A percentile compares a stretch with the other conserved stretches of the same genome.
Evolutionary conservation across 257 asterid genomes (phyloP).

Genomic region (Knoxia roxburghii): DNA sequence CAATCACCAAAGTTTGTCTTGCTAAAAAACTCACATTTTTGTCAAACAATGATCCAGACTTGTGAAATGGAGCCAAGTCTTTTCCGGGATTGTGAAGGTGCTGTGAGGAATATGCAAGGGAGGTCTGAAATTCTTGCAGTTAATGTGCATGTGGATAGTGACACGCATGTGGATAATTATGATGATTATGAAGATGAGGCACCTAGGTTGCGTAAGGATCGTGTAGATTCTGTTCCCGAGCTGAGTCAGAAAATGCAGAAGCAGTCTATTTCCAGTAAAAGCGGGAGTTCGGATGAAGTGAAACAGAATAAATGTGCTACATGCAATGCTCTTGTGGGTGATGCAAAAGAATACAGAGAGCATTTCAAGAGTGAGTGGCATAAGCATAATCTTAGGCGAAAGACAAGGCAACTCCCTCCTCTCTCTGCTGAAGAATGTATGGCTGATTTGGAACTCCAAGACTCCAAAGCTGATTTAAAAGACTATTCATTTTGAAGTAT

Average conservation of each 20-base stretch:
- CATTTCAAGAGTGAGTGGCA: constrained; percentile 98
- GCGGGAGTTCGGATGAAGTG: constrained; percentile 39
- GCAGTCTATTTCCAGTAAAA: constrained; percentile 41
- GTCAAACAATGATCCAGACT: constrained; percentile 28
- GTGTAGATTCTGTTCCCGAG: constrained; percentile 25
- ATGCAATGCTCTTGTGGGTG: constrained; percentile 70
- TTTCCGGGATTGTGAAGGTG: constrained; percentile 74
- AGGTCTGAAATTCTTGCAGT: constrained; percentile 82
- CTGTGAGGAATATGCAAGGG: constrained; percentile 71
- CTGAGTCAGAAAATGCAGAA: constrained; percentile 57
- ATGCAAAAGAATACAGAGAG: constrained; percentile 70
- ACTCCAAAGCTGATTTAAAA: constrained; percentile 72
- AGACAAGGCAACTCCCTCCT: constrained; percentile 79
- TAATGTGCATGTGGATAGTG: constrained; percentile 70
- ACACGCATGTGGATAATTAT: constrained; percentile 52
- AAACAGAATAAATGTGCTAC: constrained; percentile 81
- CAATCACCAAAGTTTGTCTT: neutral
- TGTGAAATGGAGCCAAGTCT: constrained; percentile 75
- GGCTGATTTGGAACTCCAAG: constrained; percentile 55
- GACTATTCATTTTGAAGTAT: constrained; percentile 70
- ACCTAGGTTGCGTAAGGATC: constrained; percentile 29
- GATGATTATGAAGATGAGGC: constrained; percentile 74
- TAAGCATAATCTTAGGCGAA: constrained; percentile 77
- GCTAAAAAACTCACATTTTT: neutral
- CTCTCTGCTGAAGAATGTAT: constrained; percentile 77